These are phyloP conservation scores for Tetracladium marchalianum DNA, from an alignment of 495 filamentous ascomycete species.

Conservation along the genomic window DNA sequence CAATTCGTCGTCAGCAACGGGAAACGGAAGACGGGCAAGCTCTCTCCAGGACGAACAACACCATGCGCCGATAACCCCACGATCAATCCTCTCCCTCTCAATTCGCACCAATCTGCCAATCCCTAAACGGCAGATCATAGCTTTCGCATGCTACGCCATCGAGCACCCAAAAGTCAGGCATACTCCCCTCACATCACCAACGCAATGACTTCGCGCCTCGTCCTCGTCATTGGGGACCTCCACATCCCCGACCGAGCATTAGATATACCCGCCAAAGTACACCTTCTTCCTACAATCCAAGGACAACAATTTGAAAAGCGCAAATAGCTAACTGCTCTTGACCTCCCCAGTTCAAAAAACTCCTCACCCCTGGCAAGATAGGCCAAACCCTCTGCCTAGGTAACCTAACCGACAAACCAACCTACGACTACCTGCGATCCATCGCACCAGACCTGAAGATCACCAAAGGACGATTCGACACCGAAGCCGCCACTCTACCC, in stretches of 20 bases:
- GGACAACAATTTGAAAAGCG: not conserved
- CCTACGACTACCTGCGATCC: conserved; percentile 87
- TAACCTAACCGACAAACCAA: conserved; percentile 90
- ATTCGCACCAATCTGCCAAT: too few relatives aligned
- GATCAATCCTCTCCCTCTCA: too few relatives aligned
- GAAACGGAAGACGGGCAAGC: too few relatives aligned
- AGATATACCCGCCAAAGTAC: conserved; percentile 86
- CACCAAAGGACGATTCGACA: conserved; percentile 80
- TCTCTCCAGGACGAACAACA: too few relatives aligned
- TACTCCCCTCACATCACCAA: not conserved
- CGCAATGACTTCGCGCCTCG: conserved; percentile 67
- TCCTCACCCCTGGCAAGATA: conserved; percentile 96
- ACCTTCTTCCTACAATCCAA: conserved; percentile 8
- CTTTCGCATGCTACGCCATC: too few relatives aligned
- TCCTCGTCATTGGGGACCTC: conserved; percentile 91
- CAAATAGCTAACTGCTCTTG: conserved; percentile 5
- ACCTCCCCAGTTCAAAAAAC: conserved; percentile 81
- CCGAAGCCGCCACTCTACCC: conserved; percentile 82
- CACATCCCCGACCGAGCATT: conserved; percentile 92
- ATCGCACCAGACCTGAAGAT: conserved; percentile 92
- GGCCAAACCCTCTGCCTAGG: conserved; percentile 94
- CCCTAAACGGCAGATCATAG: too few relatives aligned
- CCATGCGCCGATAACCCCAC: too few relatives aligned
- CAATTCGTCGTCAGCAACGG: too few relatives aligned
- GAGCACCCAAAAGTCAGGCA: too few relatives aligned